Percentiles rank a stretch among this genome's conserved stretches.
Evolutionary conservation across 1,284 basidiomycete genomes (phyloP).

Genomic region (Blastosporella zonata): DNA sequence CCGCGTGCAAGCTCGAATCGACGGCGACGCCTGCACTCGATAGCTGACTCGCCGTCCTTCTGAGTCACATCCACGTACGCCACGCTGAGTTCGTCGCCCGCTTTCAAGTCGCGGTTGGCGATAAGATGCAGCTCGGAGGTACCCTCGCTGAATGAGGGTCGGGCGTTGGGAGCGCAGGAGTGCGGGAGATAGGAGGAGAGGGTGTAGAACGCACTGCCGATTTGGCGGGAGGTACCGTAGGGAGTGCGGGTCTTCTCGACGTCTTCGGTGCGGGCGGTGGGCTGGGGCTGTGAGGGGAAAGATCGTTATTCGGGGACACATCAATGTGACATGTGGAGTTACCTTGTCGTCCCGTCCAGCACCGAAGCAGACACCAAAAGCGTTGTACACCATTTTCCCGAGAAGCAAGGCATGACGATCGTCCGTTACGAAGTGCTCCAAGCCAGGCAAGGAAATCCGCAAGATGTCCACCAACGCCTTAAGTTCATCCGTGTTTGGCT

Average conservation of each 20-base stretch:
- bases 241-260: constrained; percentile 71
- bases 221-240: constrained; percentile 66
- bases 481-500: constrained; percentile 47
- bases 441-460: constrained; percentile 59
- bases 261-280: constrained; percentile 57
- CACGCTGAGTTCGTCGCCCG: constrained; percentile 71
- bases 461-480: constrained; percentile 56
- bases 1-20: constrained; percentile 73
- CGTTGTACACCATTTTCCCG: constrained; percentile 74
- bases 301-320: not conserved
- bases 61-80: constrained; percentile 68
- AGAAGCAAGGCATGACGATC: constrained; percentile 60
- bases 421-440: constrained; percentile 65
- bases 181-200: constrained; percentile 76
- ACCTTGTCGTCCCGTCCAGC: constrained; percentile 72
- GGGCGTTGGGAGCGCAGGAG: constrained; percentile 66
- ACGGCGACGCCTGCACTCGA: constrained; percentile 58
- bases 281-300: constrained; percentile 39
- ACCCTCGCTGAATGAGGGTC: constrained; percentile 58
- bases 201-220: constrained; percentile 70
- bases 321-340: constrained; percentile 17
- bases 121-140: constrained; percentile 65
- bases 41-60: constrained; percentile 47
- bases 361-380: constrained; percentile 63
- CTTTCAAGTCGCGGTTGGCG: constrained; percentile 60